phyloP scores from a whole-genome alignment of 2,329 filamentous ascomycete species.

The Talaromyces sp. region DNA sequence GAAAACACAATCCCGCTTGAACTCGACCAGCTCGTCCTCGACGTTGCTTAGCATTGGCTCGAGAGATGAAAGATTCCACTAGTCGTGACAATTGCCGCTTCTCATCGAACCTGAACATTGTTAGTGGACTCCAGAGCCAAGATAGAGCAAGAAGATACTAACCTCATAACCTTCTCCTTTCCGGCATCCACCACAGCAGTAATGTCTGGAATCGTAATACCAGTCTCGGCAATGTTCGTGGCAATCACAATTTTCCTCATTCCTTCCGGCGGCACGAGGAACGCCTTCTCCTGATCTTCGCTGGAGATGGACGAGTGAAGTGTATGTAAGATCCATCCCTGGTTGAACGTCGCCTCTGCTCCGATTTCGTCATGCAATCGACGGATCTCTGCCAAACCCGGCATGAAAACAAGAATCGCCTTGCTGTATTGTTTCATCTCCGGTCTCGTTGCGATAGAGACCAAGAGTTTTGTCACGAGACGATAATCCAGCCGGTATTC shows the following conservation, averaged over 20 bases:
- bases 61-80: conserved; percentile 91
- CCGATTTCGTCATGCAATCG: conserved; percentile 80
- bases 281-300: conserved; percentile 93
- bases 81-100: conserved; percentile 83
- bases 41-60: conserved; percentile 92
- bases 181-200: conserved; percentile 96
- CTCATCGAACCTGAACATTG: conserved; percentile 70
- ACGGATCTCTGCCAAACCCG: conserved; percentile 89
- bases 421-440: conserved; percentile 70
- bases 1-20: conserved; percentile 90
- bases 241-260: conserved; percentile 90
- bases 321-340: conserved; percentile 79
- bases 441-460: conserved; percentile 66
- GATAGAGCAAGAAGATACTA: conserved; percentile 11
- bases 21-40: conserved; percentile 92
- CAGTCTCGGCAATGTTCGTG: conserved; percentile 97
- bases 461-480: conserved; percentile 73
- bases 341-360: conserved; percentile 69
- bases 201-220: conserved; percentile 96
- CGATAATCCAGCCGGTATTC: conserved; percentile 91
- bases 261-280: conserved; percentile 75
- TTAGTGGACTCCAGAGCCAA: conserved; percentile 9
- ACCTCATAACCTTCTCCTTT: conserved; percentile 89
- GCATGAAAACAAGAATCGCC: conserved; percentile 90
- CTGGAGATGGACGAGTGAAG: conserved; percentile 93